Base-by-base conservation (phyloP, 768 basidiomycete genomes). In the Serendipita indica region DNA sequence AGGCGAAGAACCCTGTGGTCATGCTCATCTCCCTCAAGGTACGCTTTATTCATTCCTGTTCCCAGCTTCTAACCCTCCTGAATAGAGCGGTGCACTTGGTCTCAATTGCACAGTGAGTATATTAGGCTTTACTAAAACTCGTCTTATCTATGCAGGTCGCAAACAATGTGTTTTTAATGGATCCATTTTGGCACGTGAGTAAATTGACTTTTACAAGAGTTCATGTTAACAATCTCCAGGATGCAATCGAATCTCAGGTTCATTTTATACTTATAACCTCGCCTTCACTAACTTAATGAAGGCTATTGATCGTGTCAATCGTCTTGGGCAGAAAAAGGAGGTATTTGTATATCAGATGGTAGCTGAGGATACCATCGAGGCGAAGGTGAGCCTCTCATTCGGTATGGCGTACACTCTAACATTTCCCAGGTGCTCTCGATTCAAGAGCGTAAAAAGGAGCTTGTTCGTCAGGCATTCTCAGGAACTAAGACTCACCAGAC, bases 291-390 rank as follows among this genome's bases (percentile, higher is more conserved):
- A 7, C n/a, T n/a, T 7, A 5, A 22, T 30, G 6, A 7, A 30
- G 32, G 49, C 57, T 13, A 41, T 35, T 13, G 52, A 34, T 52
- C 6, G 33, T 35, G 59, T 22, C 37, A 35, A 3, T 60, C 75
- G 78, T 56, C 89, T 90, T 62, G 90, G 90, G 13, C 90, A 93
- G 68, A 86, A 70, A 62, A 89, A 84, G 67, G 73, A 78, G 1
- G 89, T 93, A 32, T 82, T 85, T 62, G 89, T 92, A 18, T 92
- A 90, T 66, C 90, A 92, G 64, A 72, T 93, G 49, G 89, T 93
- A 58, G 88, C 90, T 0, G 89, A 91, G 64, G 77, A 90, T 64
- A 93, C 90, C 0, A 83, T 92, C 0, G 90, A 93, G 69, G 78
- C 86, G 12, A 90, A 87, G 69, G 89, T 82, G 32, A 10, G 2